Evolutionary conservation across 768 basidiomycete species (phyloP).

Genomic region (Suillus variegatus): DNA sequence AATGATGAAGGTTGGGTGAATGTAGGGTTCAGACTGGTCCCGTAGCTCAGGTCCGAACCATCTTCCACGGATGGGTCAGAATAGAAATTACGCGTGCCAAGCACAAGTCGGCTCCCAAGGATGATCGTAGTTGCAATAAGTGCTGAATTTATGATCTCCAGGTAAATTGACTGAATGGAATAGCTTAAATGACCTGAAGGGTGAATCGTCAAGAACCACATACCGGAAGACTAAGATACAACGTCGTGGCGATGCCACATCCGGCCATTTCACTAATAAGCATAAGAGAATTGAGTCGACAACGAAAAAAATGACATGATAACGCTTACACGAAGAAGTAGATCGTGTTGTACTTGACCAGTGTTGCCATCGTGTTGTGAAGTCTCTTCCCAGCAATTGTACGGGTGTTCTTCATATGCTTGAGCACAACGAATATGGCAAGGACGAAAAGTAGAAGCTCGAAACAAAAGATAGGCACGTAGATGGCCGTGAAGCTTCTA

Average conservation of each 20-base stretch:
- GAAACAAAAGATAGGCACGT: slow-evolving; percentile 10
- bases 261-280: slow-evolving; percentile 1
- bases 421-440: slow-evolving; percentile 8
- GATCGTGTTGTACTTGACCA: slow-evolving; percentile 9
- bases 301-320: not conserved
- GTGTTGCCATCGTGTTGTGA: slow-evolving; percentile 8
- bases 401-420: slow-evolving; percentile 9
- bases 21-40: not conserved
- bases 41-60: not conserved
- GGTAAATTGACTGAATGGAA: slow-evolving; percentile 2
- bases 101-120: slow-evolving; percentile 10
- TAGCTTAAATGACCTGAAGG: not conserved
- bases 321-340: slow-evolving; percentile 12
- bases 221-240: slow-evolving; percentile 14
- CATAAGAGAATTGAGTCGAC: not conserved
- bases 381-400: slow-evolving; percentile 6
- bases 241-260: slow-evolving; percentile 8
- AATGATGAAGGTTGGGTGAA: not conserved
- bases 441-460: slow-evolving; percentile 10
- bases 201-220: not conserved
- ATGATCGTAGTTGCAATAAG: slow-evolving; percentile 9
- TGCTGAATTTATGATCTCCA: slow-evolving; percentile 12
- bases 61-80: slow-evolving; percentile 5
- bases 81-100: slow-evolving; percentile 12
- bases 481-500: slow-evolving; percentile 9